Evolutionary conservation across 164 flowering plant species (phyloP).

Genomic region (Annona squamosa): DNA sequence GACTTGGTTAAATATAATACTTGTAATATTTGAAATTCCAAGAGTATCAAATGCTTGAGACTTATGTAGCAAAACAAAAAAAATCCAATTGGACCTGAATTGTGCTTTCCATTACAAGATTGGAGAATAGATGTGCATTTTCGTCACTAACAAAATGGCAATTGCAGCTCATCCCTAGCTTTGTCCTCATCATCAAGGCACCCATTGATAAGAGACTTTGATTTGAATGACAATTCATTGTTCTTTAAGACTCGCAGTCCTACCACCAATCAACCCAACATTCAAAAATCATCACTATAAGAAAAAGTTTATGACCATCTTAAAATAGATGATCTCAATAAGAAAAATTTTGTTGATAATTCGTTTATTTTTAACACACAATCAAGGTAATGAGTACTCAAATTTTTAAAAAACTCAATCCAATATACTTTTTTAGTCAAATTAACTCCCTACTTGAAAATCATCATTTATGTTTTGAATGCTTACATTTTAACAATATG

Average conservation of each 20-base stretch:
- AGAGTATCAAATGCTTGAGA: too few relatives aligned
- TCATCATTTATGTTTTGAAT: too few relatives aligned
- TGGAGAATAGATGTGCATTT: constrained; percentile 28
- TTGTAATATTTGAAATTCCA: too few relatives aligned
- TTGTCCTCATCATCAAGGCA: constrained; percentile 68
- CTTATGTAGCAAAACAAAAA: constrained; percentile 34
- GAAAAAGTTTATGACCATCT: constrained; percentile 24
- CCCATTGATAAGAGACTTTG: constrained; percentile 51
- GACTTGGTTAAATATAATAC: too few relatives aligned
- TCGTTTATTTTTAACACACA: constrained; percentile 32
- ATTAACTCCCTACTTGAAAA: too few relatives aligned
- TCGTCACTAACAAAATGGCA: constrained; percentile 29
- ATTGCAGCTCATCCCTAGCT: constrained; percentile 49
- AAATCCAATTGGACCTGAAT: constrained; percentile 61
- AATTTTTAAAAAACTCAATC: constrained; percentile 2
- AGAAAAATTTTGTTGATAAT: constrained; percentile 29
- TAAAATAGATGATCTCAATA: constrained; percentile 35
- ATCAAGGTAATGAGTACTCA: constrained; percentile 32
- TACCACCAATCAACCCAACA: constrained; percentile 20
- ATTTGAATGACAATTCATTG: constrained; percentile 65
- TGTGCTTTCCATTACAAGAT: constrained; percentile 25
- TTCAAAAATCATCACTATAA: constrained; percentile 24
- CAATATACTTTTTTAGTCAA: too few relatives aligned
- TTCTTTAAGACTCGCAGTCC: constrained; percentile 25
- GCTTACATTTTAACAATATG: too few relatives aligned